phyloP scores from a whole-genome alignment of 2,329 filamentous ascomycete species.

The Aquanectria penicillioides region DNA sequence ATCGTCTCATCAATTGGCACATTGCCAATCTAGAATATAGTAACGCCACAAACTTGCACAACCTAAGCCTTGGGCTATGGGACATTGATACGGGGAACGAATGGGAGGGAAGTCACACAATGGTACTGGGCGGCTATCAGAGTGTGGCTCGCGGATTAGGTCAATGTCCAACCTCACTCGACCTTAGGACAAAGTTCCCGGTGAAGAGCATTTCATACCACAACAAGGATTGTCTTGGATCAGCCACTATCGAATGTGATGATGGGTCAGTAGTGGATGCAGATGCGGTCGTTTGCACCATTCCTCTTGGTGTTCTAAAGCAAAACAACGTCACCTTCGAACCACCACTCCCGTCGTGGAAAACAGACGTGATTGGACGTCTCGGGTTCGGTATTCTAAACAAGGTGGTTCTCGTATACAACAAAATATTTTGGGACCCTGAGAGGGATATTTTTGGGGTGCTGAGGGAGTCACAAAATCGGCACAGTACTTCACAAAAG shows the following conservation, averaged over 20 bases:
- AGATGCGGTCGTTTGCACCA: constrained; percentile 91
- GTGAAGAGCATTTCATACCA: constrained; percentile 79
- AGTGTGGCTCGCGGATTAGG: constrained; percentile 89
- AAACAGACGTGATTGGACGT: constrained; percentile 79
- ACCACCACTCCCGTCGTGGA: constrained; percentile 90
- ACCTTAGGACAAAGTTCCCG: constrained; percentile 77
- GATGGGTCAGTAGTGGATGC: constrained; percentile 81
- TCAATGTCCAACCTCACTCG: constrained; percentile 78
- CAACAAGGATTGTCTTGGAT: constrained; percentile 53
- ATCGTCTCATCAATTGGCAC: constrained; percentile 96
- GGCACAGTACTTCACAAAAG: constrained; percentile 77
- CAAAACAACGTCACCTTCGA: constrained; percentile 83
- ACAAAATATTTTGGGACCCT: constrained; percentile 90
- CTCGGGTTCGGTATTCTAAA: constrained; percentile 95
- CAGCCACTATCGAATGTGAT: constrained; percentile 76
- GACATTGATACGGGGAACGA: constrained; percentile 98
- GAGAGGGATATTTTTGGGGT: constrained; percentile 94
- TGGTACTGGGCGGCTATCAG: constrained; percentile 93
- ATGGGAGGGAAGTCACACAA: constrained; percentile 93
- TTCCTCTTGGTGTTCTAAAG: constrained; percentile 92
- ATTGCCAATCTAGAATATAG: constrained; percentile 98
- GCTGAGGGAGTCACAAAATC: constrained; percentile 76
- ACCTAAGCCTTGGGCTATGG: constrained; percentile 90
- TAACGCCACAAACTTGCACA: constrained; percentile 88
- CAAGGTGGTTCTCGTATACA: constrained; percentile 92